Base-by-base conservation (phyloP, 2,329 filamentous ascomycete genomes). In the Talaromyces sp. region DNA sequence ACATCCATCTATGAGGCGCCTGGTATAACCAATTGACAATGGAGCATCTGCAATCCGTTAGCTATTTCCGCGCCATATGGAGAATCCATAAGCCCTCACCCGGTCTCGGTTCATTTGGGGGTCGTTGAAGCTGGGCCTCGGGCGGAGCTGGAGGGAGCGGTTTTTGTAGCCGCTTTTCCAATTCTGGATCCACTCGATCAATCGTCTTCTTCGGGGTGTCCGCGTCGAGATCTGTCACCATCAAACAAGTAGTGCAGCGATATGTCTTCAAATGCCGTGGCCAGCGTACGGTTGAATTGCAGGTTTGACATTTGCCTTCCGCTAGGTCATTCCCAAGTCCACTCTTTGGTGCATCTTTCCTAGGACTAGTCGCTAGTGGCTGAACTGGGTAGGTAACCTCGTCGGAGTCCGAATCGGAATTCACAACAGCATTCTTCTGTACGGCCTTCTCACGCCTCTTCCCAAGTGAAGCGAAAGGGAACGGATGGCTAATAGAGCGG, bases 281-380 rank as follows among this genome's bases (percentile, higher is more conserved):
- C 87, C 91, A 96, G 51, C 88, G 82, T 59, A 95, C 87, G 51
- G 86, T 83, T 49, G 88, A 88, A 64, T 87, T 89, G 71, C 91
- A 96, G 30, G 91, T 92, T 83, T 93, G 91, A 70, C 91, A 96
- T 63, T 84, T 86, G 19, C 90, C 88, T 29, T 84, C 86, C 24
- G 80, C 78, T 65, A 87, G 83, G 61, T 90, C 84, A 61, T 80
- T 84, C 58, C 79, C 77, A 17, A 75, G 67, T n/a, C 72, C 69
- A 49, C 66, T 57, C 35, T 64, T 64, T 20, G 57, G 43, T 47
- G 52, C 42, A 49, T 66, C 67, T 63, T 78, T 70, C 64, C 75
- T 72, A 52, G 73, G 73, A 57, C 70, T 75, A 46, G 61, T 60
- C 30, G 70, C 71, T 39, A 70, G 56, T 48, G 61, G 65, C 47